These are phyloP conservation scores for Myriangium duriaei DNA, from an alignment of 2,329 filamentous ascomycete species.

Conservation along the genomic window DNA sequence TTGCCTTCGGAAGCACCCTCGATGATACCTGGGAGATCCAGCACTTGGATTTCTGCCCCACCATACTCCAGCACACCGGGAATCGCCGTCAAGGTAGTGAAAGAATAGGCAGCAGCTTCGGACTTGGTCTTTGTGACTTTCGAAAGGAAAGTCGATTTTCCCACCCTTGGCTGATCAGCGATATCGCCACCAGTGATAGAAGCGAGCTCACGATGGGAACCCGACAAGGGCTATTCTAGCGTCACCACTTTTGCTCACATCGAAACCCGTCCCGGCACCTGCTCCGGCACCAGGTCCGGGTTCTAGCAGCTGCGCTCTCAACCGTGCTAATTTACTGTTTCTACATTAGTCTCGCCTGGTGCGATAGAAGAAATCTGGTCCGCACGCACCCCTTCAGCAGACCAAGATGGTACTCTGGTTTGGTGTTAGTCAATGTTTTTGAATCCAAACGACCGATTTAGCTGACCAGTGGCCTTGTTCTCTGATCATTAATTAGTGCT, in stretches of 20 bases:
- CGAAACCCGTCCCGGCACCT: constrained; percentile 69
- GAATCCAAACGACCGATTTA: constrained; percentile 18
- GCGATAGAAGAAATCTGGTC: too few relatives aligned
- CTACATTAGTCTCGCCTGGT: too few relatives aligned
- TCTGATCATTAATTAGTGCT: constrained; percentile 47
- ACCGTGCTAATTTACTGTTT: constrained; percentile 90
- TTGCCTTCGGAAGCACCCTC: constrained; percentile 97
- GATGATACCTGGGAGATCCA: constrained; percentile 97
- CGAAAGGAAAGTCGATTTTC: constrained; percentile 96
- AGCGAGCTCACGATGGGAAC: constrained; percentile 59
- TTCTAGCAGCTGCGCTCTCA: constrained; percentile 88
- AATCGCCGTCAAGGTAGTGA: constrained; percentile 95
- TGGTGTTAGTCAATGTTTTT: constrained; percentile 22
- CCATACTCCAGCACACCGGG: constrained; percentile 96
- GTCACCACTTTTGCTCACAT: constrained; percentile 89
- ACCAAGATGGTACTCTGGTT: constrained; percentile 88
- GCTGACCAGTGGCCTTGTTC: constrained; percentile 91
- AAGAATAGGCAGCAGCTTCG: constrained; percentile 89
- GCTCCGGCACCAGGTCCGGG: constrained; percentile 67
- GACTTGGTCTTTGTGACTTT: constrained; percentile 98
- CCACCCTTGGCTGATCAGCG: constrained; percentile 41
- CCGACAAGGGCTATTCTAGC: constrained; percentile 93
- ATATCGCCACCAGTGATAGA: too few relatives aligned
- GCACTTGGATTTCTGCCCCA: constrained; percentile 96
- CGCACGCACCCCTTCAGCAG: constrained; percentile 82